Conservation (phyloP, 495 filamentous ascomycete species). For the Penicillium mononematosum region DNA sequence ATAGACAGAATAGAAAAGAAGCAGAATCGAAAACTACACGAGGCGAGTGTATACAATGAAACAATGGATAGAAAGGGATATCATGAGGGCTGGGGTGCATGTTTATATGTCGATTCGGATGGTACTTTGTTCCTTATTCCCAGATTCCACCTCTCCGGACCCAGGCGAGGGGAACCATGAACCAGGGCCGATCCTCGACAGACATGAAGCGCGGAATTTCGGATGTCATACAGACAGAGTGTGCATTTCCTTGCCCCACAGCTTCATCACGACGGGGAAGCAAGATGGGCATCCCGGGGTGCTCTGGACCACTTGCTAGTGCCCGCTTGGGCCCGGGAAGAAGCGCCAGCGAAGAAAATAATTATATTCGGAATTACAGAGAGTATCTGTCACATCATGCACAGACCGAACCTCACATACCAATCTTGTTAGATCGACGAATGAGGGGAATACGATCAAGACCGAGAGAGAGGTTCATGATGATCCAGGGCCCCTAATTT, state of each 20-base stretch:
- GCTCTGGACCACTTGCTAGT: constrained; percentile 12
- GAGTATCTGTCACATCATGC: constrained; percentile 42
- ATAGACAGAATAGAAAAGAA: constrained; percentile 30
- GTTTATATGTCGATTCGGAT: constrained; percentile 29
- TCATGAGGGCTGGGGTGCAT: constrained; percentile 25
- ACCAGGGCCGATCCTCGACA: constrained; percentile 28
- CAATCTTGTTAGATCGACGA: constrained; percentile 29
- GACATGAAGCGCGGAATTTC: constrained; percentile 26
- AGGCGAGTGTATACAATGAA: constrained; percentile 25
- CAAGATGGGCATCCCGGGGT: constrained; percentile 19
- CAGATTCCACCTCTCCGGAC: constrained; percentile 10
- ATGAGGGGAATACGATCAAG: constrained; percentile 30
- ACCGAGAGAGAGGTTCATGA: constrained; percentile 20
- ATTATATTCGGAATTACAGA: constrained; percentile 14
- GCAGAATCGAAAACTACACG: constrained; percentile 25
- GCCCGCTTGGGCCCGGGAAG: constrained; percentile 12
- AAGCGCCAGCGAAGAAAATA: constrained; percentile 15
- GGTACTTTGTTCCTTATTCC: constrained; percentile 15
- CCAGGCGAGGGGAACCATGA: constrained; percentile 27
- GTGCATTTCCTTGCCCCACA: constrained; percentile 23
- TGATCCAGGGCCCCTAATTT: constrained; percentile 40
- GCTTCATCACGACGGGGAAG: constrained; percentile 27
- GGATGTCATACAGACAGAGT: constrained; percentile 39
- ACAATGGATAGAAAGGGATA: constrained; percentile 16
- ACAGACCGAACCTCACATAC: constrained; percentile 26